phyloP scores from a whole-genome alignment of 2,329 filamentous ascomycete genomes.

The Fusarium foetens region DNA sequence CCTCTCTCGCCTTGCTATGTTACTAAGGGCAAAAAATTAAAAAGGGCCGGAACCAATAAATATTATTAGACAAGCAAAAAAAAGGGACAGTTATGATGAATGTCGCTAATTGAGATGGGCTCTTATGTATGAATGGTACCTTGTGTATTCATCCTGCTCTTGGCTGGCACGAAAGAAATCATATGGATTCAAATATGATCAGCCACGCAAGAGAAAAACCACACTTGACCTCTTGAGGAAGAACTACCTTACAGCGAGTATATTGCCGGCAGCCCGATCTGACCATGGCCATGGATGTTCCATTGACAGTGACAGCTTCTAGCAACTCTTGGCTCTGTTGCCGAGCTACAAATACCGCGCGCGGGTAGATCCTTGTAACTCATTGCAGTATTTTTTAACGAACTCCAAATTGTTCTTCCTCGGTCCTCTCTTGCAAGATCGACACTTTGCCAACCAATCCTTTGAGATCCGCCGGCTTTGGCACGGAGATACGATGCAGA shows the following conservation, averaged over 20 bases:
- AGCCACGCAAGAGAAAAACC: background rate
- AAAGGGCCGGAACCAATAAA: slow-evolving; percentile 22
- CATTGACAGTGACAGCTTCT: slow-evolving; percentile 1
- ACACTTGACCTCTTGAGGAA: background rate
- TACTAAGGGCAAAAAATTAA: slow-evolving; percentile 16
- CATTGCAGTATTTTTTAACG: background rate
- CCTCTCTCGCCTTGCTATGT: slow-evolving; percentile 30
- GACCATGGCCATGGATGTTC: background rate
- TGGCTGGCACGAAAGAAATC: background rate
- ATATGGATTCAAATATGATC: background rate
- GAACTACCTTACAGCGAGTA: background rate
- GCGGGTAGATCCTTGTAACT: background rate
- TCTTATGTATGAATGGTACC: background rate
- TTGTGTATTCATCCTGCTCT: slow-evolving; percentile 4
- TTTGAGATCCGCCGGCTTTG: slow-evolving; percentile 34
- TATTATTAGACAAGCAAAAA: background rate
- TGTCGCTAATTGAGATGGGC: background rate
- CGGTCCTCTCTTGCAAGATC: background rate
- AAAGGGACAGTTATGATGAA: slow-evolving; percentile 5
- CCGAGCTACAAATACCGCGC: background rate
- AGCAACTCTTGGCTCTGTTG: background rate
- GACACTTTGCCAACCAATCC: background rate
- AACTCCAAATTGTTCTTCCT: background rate
- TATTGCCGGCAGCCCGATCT: slow-evolving; percentile 15
- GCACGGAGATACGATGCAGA: slow-evolving; percentile 33